phyloP scores from a whole-genome alignment of 2,329 filamentous ascomycete genomes.

The Fusarium torreyae region DNA sequence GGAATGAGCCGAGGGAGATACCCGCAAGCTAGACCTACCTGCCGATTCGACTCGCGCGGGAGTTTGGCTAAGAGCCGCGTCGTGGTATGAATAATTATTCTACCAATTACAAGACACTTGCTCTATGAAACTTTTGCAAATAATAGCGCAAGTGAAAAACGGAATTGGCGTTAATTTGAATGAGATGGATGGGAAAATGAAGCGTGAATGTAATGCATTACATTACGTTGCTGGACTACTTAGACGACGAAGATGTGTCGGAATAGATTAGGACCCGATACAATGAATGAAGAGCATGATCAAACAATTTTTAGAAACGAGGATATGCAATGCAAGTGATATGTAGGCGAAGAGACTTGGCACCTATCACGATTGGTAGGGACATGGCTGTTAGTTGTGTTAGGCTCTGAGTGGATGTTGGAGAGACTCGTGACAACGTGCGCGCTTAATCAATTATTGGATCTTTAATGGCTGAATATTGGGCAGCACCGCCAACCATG shows the following conservation, averaged over 20 bases:
- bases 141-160: slow-evolving; percentile 34
- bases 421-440: slow-evolving; percentile 31
- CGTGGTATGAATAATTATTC: slow-evolving; percentile 8
- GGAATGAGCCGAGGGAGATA: slow-evolving; percentile 39
- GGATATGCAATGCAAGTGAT: slow-evolving; percentile 42
- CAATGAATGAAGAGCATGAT: slow-evolving; percentile 36
- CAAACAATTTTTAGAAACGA: slow-evolving; percentile 33
- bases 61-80: slow-evolving; percentile 17
- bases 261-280: slow-evolving; percentile 40
- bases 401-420: slow-evolving; percentile 33
- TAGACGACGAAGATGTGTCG: slow-evolving; percentile 37
- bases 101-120: slow-evolving; percentile 8
- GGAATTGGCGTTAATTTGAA: slow-evolving; percentile 45
- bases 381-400: slow-evolving; percentile 35
- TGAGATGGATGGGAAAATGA: slow-evolving; percentile 32
- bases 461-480: slow-evolving; percentile 25
- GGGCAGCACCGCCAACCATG: slow-evolving; percentile 41
- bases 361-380: slow-evolving; percentile 29
- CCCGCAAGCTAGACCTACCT: slow-evolving; percentile 33
- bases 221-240: slow-evolving; percentile 28
- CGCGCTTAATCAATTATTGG: slow-evolving; percentile 36
- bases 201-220: slow-evolving; percentile 18
- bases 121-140: slow-evolving; percentile 40
- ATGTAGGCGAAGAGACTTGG: slow-evolving; percentile 20
- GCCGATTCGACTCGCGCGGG: slow-evolving; percentile 13